Conservation (phyloP, 2,329 filamentous ascomycete species). For the Alternaria arborescens region DNA sequence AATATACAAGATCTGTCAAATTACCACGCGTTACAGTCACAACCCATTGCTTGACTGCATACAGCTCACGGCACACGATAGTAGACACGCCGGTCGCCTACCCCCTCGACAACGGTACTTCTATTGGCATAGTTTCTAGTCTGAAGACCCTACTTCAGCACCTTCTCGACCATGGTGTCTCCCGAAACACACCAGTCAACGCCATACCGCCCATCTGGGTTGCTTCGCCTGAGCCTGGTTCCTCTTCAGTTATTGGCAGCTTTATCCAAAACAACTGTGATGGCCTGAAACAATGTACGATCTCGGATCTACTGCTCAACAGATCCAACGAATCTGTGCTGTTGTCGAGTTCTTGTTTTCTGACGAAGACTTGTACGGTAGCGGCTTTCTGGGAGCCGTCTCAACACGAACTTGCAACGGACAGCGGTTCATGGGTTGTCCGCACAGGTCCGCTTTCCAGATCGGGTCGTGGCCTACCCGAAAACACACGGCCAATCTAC, state of each 20-base stretch:
- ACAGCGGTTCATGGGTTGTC: not conserved
- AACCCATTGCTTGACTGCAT: not conserved
- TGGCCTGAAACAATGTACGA: rapidly evolving
- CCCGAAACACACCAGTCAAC: not conserved
- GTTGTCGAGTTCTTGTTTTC: not conserved
- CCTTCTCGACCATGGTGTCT: not conserved
- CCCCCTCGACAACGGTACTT: not conserved
- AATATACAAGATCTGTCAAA: not conserved
- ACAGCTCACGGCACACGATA: not conserved
- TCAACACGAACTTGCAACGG: not conserved
- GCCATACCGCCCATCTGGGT: not conserved
- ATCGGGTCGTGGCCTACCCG: not conserved
- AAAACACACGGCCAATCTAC: not conserved
- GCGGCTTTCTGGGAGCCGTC: not conserved
- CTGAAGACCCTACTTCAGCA: not conserved
- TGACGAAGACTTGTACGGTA: not conserved
- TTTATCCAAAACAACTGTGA: not conserved
- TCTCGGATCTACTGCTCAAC: not conserved
- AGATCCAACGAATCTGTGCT: not conserved
- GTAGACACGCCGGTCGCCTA: not conserved
- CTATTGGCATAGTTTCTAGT: not conserved
- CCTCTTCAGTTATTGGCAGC: not conserved
- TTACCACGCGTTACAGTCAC: not conserved
- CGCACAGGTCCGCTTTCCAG: not conserved
- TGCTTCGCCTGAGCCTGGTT: not conserved